Evolutionary conservation across 306 rosid genomes (phyloP), one percentile per base, ranked within the genome.

Genomic region (Cucumis sativus): DNA sequence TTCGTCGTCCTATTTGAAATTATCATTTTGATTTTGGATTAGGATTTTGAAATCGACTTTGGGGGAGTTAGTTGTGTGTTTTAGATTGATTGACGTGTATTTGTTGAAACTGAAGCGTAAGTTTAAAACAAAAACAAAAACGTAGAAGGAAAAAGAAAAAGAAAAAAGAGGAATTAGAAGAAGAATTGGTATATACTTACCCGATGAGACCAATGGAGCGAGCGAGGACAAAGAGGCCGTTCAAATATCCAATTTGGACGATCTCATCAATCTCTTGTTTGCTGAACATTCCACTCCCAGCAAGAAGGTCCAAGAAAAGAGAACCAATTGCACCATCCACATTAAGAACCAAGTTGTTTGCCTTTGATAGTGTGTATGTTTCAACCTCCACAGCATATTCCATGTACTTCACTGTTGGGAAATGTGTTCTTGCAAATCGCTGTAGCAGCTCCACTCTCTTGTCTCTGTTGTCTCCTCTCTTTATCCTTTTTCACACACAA

Each of bases 181-280:
- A 37, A n/a, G 25, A 37, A 2, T 9, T 43, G 49, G 30, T 52
- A 35, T 79, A 77, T 68, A 89, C 97, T 87, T 64, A 92, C 99
- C 99, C 99, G 66, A 95, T 95, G 82, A 95, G 88, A 86, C 99
- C 99, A 35, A 96, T 92, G 85, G 98, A 88, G 61, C 99, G 99
- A 41, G 99, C 98, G 67, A 96, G 84, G 84, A 96, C 99, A 51
- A 92, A 96, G 25, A 96, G 92, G 43, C 99, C 99, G 73, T 96
- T 96, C 80, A 96, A 89, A 84, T 96, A 96, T 14, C 99, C 99
- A 70, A 92, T 96, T 78, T 86, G 96, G 5, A 96, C 91, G 68
- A 91, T 96, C 84, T 96, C 98, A 21, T 92, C 92, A 59, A 96
- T 88, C 82, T 96, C 99, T 87, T 76, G 91, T 85, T 91, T 92